Conservation (phyloP, 768 basidiomycete species). For the Hericium alpestre region DNA sequence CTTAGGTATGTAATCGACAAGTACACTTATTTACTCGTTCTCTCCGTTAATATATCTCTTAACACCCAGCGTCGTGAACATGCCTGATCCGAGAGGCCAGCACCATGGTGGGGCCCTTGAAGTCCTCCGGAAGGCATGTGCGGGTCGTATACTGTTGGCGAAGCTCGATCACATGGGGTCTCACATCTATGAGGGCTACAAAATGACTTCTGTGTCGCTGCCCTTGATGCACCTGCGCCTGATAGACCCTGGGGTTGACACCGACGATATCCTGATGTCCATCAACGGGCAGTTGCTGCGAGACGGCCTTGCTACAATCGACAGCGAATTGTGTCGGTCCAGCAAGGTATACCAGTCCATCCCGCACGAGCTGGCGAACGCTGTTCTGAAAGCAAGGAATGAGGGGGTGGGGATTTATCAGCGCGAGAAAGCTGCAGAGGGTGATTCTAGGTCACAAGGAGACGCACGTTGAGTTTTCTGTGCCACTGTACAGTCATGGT, state of each 20-base stretch:
- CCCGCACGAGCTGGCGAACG: not conserved
- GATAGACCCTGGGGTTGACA: not conserved
- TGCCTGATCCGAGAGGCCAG: not conserved
- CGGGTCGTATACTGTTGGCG: not conserved
- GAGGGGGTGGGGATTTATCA: not conserved
- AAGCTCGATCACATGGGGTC: not conserved
- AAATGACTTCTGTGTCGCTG: not conserved
- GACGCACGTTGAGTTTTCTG: too few relatives aligned
- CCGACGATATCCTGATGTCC: not conserved
- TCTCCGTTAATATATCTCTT: not conserved
- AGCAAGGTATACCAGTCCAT: not conserved
- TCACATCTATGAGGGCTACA: too few relatives aligned
- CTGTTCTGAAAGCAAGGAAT: not conserved
- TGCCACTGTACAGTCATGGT: too few relatives aligned
- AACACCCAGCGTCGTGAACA: not conserved
- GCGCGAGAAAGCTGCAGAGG: too few relatives aligned
- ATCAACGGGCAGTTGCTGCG: not conserved
- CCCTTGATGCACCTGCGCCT: not conserved
- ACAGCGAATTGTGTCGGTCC: not conserved
- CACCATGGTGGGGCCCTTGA: not conserved
- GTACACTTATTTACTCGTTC: not conserved
- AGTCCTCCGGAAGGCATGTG: not conserved
- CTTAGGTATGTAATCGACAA: not conserved
- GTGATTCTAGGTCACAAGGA: too few relatives aligned
- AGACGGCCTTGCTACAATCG: not conserved